phyloP scores from a whole-genome alignment of 2,329 filamentous ascomycete species.

The Leptosphaerulina australis region DNA sequence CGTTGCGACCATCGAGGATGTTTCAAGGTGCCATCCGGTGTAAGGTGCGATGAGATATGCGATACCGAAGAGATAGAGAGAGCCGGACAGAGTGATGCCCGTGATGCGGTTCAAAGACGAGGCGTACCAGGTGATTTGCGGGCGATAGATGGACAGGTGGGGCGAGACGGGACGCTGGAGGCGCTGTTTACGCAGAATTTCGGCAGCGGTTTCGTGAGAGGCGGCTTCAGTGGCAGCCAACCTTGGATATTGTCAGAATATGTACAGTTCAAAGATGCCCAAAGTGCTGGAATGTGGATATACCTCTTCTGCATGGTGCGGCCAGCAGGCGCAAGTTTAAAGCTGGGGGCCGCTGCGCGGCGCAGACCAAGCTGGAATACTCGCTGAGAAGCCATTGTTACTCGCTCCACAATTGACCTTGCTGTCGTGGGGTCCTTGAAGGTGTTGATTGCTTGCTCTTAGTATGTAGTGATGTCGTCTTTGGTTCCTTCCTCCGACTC shows the following conservation, averaged over 20 bases:
- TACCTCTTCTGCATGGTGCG: slow-evolving; percentile 58
- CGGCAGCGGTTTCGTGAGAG: slow-evolving; percentile 59
- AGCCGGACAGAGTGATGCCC: slow-evolving; percentile 72
- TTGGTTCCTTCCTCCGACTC: slow-evolving; percentile 33
- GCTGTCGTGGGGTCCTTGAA: slow-evolving; percentile 30
- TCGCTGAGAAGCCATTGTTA: slow-evolving; percentile 53
- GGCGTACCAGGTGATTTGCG: slow-evolving; percentile 83
- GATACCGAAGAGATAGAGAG: slow-evolving; percentile 78
- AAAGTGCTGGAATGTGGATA: slow-evolving; percentile 27
- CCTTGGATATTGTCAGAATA: slow-evolving; percentile 31
- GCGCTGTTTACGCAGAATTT: slow-evolving; percentile 82
- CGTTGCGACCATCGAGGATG: slow-evolving; percentile 65
- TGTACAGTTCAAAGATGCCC: slow-evolving; percentile 1
- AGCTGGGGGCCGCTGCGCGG: slow-evolving; percentile 49
- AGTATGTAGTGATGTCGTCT: slow-evolving; percentile 41
- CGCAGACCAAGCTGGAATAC: slow-evolving; percentile 54
- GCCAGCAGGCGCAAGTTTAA: slow-evolving; percentile 49
- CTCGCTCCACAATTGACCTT: slow-evolving; percentile 9
- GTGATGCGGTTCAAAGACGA: slow-evolving; percentile 82
- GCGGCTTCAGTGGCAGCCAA: slow-evolving; percentile 64
- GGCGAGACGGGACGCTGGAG: slow-evolving; percentile 80
- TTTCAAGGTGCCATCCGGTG: slow-evolving; percentile 73
- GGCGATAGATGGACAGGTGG: slow-evolving; percentile 84
- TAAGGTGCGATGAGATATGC: slow-evolving; percentile 82
- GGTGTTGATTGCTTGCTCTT: slow-evolving; percentile 26